Conservation (phyloP, 1,284 basidiomycete species). For the Ceraceosorus bombacis region DNA sequence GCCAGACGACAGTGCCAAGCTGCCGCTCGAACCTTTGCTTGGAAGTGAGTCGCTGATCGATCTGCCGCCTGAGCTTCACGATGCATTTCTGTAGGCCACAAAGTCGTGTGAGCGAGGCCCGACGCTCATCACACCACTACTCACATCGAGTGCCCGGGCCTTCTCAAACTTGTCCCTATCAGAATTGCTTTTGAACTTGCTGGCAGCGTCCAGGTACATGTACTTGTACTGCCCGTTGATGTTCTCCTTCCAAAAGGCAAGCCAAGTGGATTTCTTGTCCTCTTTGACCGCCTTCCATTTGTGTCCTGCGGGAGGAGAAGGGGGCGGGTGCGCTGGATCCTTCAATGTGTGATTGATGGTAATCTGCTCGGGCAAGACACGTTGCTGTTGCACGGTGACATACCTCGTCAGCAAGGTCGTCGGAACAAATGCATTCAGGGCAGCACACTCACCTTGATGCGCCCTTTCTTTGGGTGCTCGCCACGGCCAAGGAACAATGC, state of each 20-base stretch:
- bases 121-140: neutral
- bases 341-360: constrained; percentile 47
- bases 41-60: constrained; percentile 40
- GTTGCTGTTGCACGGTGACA: constrained; percentile 4
- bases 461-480: constrained; percentile 95
- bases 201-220: constrained; percentile 45
- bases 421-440: neutral
- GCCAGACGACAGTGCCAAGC: constrained; percentile 47
- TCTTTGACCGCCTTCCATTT: constrained; percentile 44
- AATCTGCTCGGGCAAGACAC: constrained; percentile 39
- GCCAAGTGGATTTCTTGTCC: constrained; percentile 46
- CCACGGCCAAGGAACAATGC: constrained; percentile 95
- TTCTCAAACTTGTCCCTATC: constrained; percentile 48
- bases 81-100: constrained; percentile 18
- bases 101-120: too few relatives aligned
- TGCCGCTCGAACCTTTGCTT: constrained; percentile 42
- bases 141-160: constrained; percentile 40
- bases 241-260: constrained; percentile 47
- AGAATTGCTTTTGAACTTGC: constrained; percentile 45
- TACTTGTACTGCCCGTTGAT: constrained; percentile 47
- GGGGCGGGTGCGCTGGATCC: constrained; percentile 31
- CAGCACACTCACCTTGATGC: constrained; percentile 65
- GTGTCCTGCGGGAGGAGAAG: constrained; percentile 39
- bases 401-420: neutral
- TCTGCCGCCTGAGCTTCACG: constrained; percentile 36